These are phyloP conservation scores for Cucurbitaria berberidis DNA, from an alignment of 2,329 filamentous ascomycete species.

Conservation along the genomic window DNA sequence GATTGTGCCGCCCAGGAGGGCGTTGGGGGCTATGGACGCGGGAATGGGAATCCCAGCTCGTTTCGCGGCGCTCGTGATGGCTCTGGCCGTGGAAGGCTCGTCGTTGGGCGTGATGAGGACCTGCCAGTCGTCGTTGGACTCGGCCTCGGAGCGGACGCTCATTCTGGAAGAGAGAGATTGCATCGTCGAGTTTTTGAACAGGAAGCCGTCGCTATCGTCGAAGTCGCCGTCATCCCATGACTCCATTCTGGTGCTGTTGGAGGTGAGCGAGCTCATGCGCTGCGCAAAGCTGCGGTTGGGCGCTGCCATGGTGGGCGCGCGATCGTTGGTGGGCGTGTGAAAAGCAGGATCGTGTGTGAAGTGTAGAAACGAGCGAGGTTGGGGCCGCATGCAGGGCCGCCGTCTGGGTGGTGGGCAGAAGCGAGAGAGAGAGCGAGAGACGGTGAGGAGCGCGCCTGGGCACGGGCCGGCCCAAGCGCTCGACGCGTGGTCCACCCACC, in stretches of 20 bases:
- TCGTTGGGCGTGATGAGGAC: slow-evolving; percentile 85
- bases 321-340: slow-evolving; percentile 23
- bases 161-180: slow-evolving; percentile 81
- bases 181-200: slow-evolving; percentile 72
- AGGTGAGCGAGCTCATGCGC: slow-evolving; percentile 56
- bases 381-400: slow-evolving; percentile 11
- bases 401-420: neutral
- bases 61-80: slow-evolving; percentile 79
- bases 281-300: slow-evolving; percentile 45
- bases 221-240: slow-evolving; percentile 66
- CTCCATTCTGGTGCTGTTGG: slow-evolving; percentile 67
- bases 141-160: slow-evolving; percentile 81
- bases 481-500: too few species aligned
- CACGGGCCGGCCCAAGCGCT: too few species aligned
- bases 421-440: neutral
- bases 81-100: slow-evolving; percentile 80
- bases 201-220: slow-evolving; percentile 63
- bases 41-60: slow-evolving; percentile 92
- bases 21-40: slow-evolving; percentile 82
- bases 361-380: slow-evolving; percentile 14
- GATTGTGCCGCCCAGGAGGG: slow-evolving; percentile 89
- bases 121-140: slow-evolving; percentile 80
- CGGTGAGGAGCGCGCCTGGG: too few species aligned
- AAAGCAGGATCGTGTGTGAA: slow-evolving; percentile 12
- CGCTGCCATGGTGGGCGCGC: slow-evolving; percentile 35